Conservation (phyloP, 257 asterid species). For the Capsicum chinense region DNA sequence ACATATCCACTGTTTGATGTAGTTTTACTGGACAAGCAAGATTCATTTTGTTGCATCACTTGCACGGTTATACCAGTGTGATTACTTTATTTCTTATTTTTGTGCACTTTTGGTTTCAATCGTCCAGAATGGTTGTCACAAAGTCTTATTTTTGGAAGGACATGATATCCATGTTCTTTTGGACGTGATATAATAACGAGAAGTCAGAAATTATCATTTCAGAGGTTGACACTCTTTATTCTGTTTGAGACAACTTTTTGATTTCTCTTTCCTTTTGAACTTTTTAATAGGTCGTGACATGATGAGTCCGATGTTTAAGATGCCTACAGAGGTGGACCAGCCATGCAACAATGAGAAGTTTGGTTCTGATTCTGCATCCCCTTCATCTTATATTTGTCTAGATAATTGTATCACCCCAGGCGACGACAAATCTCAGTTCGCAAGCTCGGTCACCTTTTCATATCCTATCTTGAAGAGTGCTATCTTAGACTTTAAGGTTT, state of each 20-base stretch:
- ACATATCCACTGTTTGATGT: not conserved
- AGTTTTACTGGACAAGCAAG: not conserved
- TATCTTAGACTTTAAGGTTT: slow-evolving; percentile 34
- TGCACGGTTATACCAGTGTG: not conserved
- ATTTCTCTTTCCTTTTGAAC: slow-evolving; percentile 12
- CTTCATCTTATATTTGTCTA: slow-evolving; percentile 29
- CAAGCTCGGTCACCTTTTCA: slow-evolving; percentile 33
- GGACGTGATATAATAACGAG: not conserved
- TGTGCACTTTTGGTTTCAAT: slow-evolving; percentile 13
- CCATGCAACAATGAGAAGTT: slow-evolving; percentile 33
- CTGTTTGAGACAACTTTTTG: slow-evolving; percentile 9
- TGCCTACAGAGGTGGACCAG: slow-evolving; percentile 29
- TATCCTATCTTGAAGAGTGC: slow-evolving; percentile 46
- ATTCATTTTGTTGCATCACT: slow-evolving; percentile 9
- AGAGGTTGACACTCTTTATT: not conserved
- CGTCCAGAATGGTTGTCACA: not conserved
- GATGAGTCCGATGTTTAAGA: slow-evolving; percentile 31
- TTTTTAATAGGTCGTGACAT: slow-evolving; percentile 28
- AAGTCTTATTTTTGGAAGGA: not conserved
- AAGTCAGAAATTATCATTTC: slow-evolving; percentile 1
- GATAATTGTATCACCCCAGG: slow-evolving; percentile 20
- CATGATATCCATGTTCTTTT: not conserved
- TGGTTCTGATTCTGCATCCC: slow-evolving; percentile 34
- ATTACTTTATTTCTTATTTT: not conserved
- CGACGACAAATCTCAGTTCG: slow-evolving; percentile 35